Percentiles rank a stretch among this genome's conserved stretches.
phyloP scores from a whole-genome alignment of 495 filamentous ascomycete species.

The Tuber calosporum region DNA sequence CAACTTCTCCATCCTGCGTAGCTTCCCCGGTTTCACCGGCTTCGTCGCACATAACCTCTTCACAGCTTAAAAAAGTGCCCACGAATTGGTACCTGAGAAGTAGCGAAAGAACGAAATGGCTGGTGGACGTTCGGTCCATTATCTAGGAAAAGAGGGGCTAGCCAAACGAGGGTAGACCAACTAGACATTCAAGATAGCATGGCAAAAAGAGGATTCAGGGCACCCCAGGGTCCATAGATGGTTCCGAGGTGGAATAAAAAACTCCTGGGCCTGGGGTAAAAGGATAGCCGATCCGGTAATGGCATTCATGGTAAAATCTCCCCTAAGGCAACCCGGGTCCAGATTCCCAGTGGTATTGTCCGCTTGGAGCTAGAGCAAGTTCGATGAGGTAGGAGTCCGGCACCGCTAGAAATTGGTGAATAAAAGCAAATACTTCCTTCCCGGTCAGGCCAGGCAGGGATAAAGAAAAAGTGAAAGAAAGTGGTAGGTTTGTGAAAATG shows the following conservation, averaged over 20 bases:
- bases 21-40: not conserved
- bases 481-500: not conserved
- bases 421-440: not conserved
- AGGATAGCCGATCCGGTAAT: not conserved
- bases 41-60: not conserved
- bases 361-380: not conserved
- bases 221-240: not conserved
- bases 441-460: not conserved
- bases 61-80: not conserved
- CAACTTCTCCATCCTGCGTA: not conserved
- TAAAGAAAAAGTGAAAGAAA: not conserved
- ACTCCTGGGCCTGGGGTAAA: not conserved
- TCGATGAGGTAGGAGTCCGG: not conserved
- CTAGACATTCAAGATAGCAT: not conserved
- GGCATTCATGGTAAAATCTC: not conserved
- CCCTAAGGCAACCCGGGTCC: not conserved
- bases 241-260: not conserved
- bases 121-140: not conserved
- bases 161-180: slow-evolving; percentile 1
- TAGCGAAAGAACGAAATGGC: not conserved
- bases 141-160: not conserved
- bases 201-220: not conserved
- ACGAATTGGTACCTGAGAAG: not conserved
- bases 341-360: not conserved
- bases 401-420: not conserved